Evolutionary conservation across 176 grass and related monocot genomes (phyloP), one percentile per base, ranked within the genome.

Genomic region (Oryza glaberrima): DNA sequence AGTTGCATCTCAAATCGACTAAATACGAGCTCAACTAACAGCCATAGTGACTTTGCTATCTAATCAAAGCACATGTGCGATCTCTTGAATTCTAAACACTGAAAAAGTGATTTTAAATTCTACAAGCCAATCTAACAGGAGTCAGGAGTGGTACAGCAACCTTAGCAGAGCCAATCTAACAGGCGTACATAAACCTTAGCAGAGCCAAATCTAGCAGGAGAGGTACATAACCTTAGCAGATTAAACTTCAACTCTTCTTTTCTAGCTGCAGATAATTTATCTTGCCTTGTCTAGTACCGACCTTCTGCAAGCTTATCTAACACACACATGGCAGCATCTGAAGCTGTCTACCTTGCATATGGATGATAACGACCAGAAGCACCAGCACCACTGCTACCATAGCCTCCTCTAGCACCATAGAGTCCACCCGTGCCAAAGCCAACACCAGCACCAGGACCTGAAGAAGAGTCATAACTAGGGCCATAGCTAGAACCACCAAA

Each of bases 361-460:
- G 94, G 94, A 78, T 94, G 94, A 76, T 97, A 94, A 25, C 94
- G 90, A 90, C 90, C 90, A 84, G 90, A 19, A 84, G 87, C 73
- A 90, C 70, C 80, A 89, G 44, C 87, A 67, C 77, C 80, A 56
- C 86, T 71, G 77, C 83, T 67, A 83, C 87, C 89, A 82, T 91
- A 90, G 76, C 86, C 84, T 90, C 91, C 90, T 81, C 91, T 97
- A 88, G 89, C 78, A 67, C 83, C 67, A 70, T 96, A 96, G 30
- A 84, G 88, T 84, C 86, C 87, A 84, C 88, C 81, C 12, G 20
- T 20, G 49, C 75, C 87, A 90, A 71, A 92, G 30, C 83, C 83
- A 86, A 49, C 78, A 84, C 87, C 60, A 83, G 85, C 9, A 83
- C 65, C 83, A 61, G 85, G 75, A 75, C 88, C 88, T 80, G 85